phyloP scores from a whole-genome alignment of 306 rosid genomes.

The Vigna angularis region DNA sequence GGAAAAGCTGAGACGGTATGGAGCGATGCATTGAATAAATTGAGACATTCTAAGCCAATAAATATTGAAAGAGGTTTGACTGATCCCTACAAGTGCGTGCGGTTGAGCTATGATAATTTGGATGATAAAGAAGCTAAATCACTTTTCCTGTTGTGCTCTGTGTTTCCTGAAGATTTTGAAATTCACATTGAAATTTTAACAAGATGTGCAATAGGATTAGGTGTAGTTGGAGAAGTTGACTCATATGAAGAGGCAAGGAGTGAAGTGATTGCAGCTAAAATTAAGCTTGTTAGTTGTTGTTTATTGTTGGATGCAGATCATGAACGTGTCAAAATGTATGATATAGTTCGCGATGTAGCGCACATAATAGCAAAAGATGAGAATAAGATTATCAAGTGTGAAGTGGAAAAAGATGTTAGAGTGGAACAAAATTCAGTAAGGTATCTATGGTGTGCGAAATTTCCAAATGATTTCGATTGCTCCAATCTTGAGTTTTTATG shows the following conservation, averaged over 20 bases:
- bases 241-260: neutral
- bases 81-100: slow-evolving; percentile 32
- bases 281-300: slow-evolving; percentile 21
- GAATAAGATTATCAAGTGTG: neutral
- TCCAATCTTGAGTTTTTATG: slow-evolving; percentile 16
- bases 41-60: neutral
- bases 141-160: slow-evolving; percentile 38
- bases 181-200: slow-evolving; percentile 3
- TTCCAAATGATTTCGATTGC: neutral
- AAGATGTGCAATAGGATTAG: slow-evolving; percentile 6
- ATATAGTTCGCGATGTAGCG: slow-evolving; percentile 23
- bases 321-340: slow-evolving; percentile 39
- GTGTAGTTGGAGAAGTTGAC: neutral
- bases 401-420: neutral
- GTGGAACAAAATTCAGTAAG: neutral
- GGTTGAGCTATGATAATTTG: slow-evolving; percentile 31
- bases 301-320: neutral
- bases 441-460: slow-evolving; percentile 12
- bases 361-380: neutral
- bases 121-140: neutral
- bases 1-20: neutral
- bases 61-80: neutral
- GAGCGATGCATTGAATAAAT: neutral
- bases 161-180: slow-evolving; percentile 41
- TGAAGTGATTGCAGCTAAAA: neutral